Percentiles rank a stretch among this genome's conserved stretches.
Conservation (phyloP, 169 alveolate species). For the Perkinsus marinus region DNA sequence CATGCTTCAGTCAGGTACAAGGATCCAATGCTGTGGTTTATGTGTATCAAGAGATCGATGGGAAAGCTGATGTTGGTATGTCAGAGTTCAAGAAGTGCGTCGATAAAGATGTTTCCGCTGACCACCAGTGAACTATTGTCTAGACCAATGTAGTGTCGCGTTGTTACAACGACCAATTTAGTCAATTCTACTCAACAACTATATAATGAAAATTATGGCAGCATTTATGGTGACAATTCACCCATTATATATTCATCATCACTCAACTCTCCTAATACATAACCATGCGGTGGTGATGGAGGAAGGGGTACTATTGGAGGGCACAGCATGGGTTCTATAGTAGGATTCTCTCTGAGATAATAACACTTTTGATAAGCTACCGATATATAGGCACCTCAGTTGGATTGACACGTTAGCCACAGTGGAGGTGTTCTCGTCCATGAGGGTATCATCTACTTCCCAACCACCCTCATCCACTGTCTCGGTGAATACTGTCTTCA, state of each 20-base stretch:
- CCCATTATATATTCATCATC: neutral
- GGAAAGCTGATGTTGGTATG: conserved; percentile 36
- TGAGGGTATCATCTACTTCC: neutral
- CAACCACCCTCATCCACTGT: neutral
- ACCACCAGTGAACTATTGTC: neutral
- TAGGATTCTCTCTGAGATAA: neutral
- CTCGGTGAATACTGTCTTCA: neutral
- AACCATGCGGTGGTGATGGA: neutral
- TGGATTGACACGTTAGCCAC: neutral
- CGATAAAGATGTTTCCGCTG: neutral
- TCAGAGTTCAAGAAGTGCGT: conserved; percentile 22
- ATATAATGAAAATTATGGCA: no score
- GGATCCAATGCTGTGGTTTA: conserved; percentile 36
- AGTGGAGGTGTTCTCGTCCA: neutral
- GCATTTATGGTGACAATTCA: neutral
- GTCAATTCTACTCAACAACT: neutral
- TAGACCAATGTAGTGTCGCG: neutral
- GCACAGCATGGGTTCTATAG: neutral
- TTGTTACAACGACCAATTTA: neutral
- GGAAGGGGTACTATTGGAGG: neutral
- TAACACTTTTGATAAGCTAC: no score
- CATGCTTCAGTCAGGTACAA: neutral
- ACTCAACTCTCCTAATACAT: neutral
- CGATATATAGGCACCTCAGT: neutral
- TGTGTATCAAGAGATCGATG: conserved; percentile 36